Evolutionary conservation across 805 yeast species (phyloP), one percentile per base, ranked within the genome.

Genomic region (Yarrowia sp.): DNA sequence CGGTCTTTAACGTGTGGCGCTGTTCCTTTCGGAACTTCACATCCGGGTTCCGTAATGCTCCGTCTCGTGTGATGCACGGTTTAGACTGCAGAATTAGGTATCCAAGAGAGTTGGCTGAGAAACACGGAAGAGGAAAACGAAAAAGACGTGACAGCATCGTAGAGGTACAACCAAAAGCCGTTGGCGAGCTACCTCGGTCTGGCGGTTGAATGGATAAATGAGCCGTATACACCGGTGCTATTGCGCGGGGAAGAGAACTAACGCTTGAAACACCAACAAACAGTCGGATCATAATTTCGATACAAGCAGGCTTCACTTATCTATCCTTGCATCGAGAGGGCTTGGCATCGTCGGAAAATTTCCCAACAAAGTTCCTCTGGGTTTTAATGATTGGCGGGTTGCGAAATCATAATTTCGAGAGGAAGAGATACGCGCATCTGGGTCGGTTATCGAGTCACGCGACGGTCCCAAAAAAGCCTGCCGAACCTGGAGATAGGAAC

Each of bases 341-440:
- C 58, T 51, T 51, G 58, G 58, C 58, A 35, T 16, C 12, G 22
- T 22, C 58, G 58, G 58, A 51, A 33, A 51, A 51, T 51, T 24
- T 24, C 42, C 56, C 42, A 33, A 49, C 41, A 51, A 25, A 51
- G 58, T 51, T 51, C 7, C 33, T 22, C 29, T 29, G 55, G 31
- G 39, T 21, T 33, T 33, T 33, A 51, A 22, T 51, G 58, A 51
- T 51, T 24, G 58, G 42, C 58, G 14, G 22, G n/a, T 24, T 22
- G 31, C 38, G 29, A 47, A 47, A 32, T 32, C 29, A 33, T 51
- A 51, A 35, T 33, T 32, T 16, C 14, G 6, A 10, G 55, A 22
- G 6, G 10, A 14, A 49, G 13, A 31, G 39, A 51, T 33, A 33
- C 42, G 58, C 41, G 36, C 24, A 36, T n/a, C 9, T n/a, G 12